Evolutionary conservation across 768 basidiomycete species (phyloP).

Genomic region (Hygrocybe punicea): DNA sequence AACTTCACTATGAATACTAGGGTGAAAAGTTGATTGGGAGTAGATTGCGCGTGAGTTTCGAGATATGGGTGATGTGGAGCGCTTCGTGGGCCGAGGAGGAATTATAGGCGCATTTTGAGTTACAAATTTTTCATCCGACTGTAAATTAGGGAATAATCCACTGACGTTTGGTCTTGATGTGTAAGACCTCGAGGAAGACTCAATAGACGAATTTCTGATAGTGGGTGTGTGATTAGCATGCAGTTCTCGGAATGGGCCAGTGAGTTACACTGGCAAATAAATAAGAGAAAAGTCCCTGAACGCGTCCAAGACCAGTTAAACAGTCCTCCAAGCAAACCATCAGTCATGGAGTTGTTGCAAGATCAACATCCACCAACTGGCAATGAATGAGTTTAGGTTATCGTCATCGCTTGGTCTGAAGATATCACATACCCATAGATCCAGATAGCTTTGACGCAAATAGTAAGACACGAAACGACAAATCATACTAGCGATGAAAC

Average conservation of each 20-base stretch:
- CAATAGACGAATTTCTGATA: conserved; percentile 4
- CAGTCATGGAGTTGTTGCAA: too few species aligned
- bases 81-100: conserved; percentile 23
- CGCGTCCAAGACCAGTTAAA: too few species aligned
- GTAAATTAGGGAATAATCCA: conserved; percentile 9
- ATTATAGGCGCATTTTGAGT: conserved; percentile 4
- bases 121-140: background rate
- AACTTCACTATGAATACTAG: background rate
- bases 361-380: too few species aligned
- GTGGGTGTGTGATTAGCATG: background rate
- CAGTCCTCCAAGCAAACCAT: too few species aligned
- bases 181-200: conserved; percentile 12
- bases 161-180: conserved; percentile 9
- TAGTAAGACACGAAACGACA: background rate
- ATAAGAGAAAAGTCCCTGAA: too few species aligned
- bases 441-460: too few species aligned
- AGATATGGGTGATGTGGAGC: conserved; percentile 15
- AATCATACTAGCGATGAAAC: background rate
- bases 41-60: background rate
- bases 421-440: too few species aligned
- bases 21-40: conserved; percentile 15
- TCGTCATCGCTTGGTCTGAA: too few species aligned
- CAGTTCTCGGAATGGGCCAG: too few species aligned
- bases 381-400: too few species aligned
- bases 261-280: too few species aligned